Evolutionary conservation across 495 filamentous ascomycete species (phyloP), one percentile per base, ranked within the genome.

Genomic region (Xylaria venustula): DNA sequence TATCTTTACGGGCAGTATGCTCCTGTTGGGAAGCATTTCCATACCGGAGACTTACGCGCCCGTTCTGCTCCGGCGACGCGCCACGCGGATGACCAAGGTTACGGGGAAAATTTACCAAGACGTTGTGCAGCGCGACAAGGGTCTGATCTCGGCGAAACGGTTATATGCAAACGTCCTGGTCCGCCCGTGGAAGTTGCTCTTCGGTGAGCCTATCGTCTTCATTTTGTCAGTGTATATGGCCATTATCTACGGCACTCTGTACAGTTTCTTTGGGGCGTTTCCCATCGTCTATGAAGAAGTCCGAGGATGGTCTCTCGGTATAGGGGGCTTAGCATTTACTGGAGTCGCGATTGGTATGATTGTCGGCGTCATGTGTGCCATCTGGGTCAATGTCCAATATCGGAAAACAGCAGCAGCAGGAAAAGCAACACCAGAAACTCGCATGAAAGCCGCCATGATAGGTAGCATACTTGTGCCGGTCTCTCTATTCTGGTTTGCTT

Each of bases 181-280:
- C 34, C 82, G 92, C 7, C 92, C 92, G 0, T 88, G 92, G 68
- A 75, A 89, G 25, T 81, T 98, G 14, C 81, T 98, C 32, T 78
- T 88, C 53, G 69, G 85, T 54, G 93, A 97, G 74, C 91, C 90
- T 20, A 97, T 97, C 80, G 88, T 91, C 46, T 71, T 92, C 46
- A 82, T 89, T 47, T 81, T 90, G 7, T 91, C 90, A 64, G 76
- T 92, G 12, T 90, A 92, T 66, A 69, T 89, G 28, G 90, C 91
- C 19, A 83, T 96, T 53, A 71, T 96, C 37, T 83, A 96, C 63
- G 93, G 91, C 37, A 90, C 92, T 11, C 74, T 97, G 1, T 97
- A 98, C 71, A 81, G 97, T 28, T 89, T 94, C 71, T 96, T 98
- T 69, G 90, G 90, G 25, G 91, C 92, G 3, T 96, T 95, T 74